Conservation (phyloP, 352 stramenopile genomes). For the Phytophthora tentaculata region DNA sequence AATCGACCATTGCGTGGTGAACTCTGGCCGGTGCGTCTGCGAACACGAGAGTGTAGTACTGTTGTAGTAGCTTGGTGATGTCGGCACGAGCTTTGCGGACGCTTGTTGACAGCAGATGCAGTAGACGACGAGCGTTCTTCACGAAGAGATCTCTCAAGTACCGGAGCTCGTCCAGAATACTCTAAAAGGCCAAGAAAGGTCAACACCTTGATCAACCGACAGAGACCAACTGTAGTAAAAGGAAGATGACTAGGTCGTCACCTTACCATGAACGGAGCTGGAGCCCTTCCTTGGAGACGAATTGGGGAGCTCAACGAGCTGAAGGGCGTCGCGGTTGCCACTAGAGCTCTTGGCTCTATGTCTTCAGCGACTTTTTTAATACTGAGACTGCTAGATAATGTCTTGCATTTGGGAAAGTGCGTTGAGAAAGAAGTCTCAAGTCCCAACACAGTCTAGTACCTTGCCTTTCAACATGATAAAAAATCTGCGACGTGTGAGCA, state of each 20-base stretch:
- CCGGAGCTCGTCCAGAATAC: conserved; percentile 25
- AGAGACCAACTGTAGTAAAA: too few species aligned
- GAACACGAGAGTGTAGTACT: conserved; percentile 27
- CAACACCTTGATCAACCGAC: conserved; percentile 4
- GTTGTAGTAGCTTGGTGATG: conserved; percentile 19
- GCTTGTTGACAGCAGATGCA: conserved; percentile 24
- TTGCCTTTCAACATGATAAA: conserved; percentile 22
- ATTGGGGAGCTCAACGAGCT: conserved; percentile 14
- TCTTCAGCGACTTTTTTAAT: conserved; percentile 12
- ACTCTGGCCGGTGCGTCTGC: conserved; percentile 14
- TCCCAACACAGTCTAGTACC: conserved; percentile 7
- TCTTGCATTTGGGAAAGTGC: conserved; percentile 1
- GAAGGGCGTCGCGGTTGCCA: not conserved
- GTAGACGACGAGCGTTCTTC: conserved; percentile 26
- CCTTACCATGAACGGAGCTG: conserved; percentile 32
- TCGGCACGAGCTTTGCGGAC: conserved; percentile 9
- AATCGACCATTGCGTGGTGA: conserved; percentile 34
- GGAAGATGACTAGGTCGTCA: too few species aligned
- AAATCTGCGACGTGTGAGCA: conserved; percentile 37
- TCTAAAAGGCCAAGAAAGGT: conserved; percentile 22
- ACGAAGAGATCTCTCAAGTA: conserved; percentile 27
- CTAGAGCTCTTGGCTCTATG: not conserved
- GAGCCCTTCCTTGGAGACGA: conserved; percentile 6
- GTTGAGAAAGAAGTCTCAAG: not conserved
- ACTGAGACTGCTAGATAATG: not conserved